Percentiles rank a stretch among this genome's conserved stretches.
phyloP scores from a whole-genome alignment of 2,329 filamentous ascomycete genomes.

The Chrysosporium keratinophilum region DNA sequence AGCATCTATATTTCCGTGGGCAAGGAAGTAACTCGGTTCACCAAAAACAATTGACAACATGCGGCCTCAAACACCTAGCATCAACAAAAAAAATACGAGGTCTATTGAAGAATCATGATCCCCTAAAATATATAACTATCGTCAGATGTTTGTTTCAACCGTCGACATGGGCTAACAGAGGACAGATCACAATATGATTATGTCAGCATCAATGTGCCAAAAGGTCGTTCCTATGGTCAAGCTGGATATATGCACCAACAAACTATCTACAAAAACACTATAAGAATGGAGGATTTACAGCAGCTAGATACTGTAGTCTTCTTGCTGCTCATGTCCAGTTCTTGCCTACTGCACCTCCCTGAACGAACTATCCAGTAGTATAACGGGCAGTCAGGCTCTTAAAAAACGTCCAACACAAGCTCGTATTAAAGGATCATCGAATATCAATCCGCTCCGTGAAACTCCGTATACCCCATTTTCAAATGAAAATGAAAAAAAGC shows the following conservation, averaged over 20 bases:
- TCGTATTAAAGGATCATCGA: no score
- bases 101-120: not conserved
- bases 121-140: not conserved
- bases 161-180: not conserved
- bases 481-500: not conserved
- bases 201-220: constrained; percentile 2
- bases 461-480: no score
- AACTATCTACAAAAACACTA: not conserved
- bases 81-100: not conserved
- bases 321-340: no score
- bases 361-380: no score
- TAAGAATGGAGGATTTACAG: no score
- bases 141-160: not conserved
- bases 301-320: no score
- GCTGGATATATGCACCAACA: no score
- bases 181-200: constrained; percentile 6
- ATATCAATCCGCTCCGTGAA: no score
- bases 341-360: no score
- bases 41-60: not conserved
- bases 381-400: no score
- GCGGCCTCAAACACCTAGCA: not conserved
- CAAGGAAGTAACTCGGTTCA: not conserved
- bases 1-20: not conserved
- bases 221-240: no score
- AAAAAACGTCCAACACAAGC: no score